phyloP scores from a whole-genome alignment of 2,329 filamentous ascomycete species.

The Epichloe elymi region DNA sequence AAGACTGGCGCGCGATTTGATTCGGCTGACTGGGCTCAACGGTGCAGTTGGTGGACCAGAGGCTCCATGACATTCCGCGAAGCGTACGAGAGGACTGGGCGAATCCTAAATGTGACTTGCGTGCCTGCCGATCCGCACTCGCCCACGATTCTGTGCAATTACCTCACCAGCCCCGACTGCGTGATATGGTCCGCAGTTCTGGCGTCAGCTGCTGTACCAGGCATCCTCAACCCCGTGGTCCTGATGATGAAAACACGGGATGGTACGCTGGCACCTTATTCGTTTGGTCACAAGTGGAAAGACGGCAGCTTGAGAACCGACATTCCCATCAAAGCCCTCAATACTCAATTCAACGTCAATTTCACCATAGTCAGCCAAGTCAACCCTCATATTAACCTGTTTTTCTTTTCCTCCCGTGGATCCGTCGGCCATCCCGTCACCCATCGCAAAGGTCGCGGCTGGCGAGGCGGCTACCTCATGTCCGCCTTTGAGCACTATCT shows the following conservation, averaged over 20 bases:
- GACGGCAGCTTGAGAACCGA: conserved; percentile 90
- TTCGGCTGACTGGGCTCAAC: conserved; percentile 76
- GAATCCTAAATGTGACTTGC: conserved; percentile 90
- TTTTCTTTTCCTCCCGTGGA: conserved; percentile 93
- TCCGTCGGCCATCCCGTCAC: conserved; percentile 88
- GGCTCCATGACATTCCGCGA: conserved; percentile 91
- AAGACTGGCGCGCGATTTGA: conserved; percentile 89
- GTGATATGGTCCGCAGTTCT: conserved; percentile 97
- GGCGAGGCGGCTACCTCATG: conserved; percentile 90
- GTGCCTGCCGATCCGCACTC: conserved; percentile 93
- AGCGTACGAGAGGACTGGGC: conserved; percentile 84
- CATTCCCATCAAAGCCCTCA: conserved; percentile 86
- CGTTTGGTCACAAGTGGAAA: conserved; percentile 98
- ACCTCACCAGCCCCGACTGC: conserved; percentile 88
- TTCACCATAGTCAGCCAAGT: conserved; percentile 84
- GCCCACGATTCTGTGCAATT: conserved; percentile 83
- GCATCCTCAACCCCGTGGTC: conserved; percentile 89
- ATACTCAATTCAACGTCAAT: conserved; percentile 96
- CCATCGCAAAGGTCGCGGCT: conserved; percentile 82
- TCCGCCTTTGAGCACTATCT: conserved; percentile 88
- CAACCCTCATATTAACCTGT: conserved; percentile 95
- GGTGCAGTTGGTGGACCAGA: conserved; percentile 78
- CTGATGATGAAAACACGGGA: conserved; percentile 77
- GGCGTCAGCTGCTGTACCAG: conserved; percentile 88
- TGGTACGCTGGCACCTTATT: conserved; percentile 73